phyloP scores from a whole-genome alignment of 495 filamentous ascomycete genomes.

The Talaromyces adpressus region DNA sequence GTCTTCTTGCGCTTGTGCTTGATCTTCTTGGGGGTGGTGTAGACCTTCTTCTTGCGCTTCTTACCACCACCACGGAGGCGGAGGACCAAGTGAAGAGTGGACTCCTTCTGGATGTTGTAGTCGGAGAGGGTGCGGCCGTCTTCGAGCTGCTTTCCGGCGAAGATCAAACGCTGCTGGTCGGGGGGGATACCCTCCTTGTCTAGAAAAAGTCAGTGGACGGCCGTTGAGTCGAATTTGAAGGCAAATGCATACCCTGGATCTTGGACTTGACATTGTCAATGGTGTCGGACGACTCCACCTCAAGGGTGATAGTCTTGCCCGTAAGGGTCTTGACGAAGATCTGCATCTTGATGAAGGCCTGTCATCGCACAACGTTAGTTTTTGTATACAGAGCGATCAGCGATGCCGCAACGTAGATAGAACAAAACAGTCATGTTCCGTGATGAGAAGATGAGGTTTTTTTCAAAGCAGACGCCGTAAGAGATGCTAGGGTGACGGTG shows the following conservation, averaged over 20 bases:
- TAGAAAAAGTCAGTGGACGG: conserved; percentile 27
- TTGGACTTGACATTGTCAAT: conserved; percentile 99
- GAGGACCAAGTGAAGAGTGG: conserved; percentile 95
- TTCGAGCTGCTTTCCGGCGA: conserved; percentile 99
- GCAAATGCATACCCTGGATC: conserved; percentile 54
- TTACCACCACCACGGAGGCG: conserved; percentile 94
- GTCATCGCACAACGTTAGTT: conserved; percentile 9
- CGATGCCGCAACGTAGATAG: not conserved
- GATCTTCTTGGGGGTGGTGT: conserved; percentile 99
- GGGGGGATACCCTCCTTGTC: conserved; percentile 99
- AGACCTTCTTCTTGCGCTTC: conserved; percentile 99
- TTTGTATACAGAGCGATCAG: not conserved
- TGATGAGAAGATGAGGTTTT: not conserved
- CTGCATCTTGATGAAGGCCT: conserved; percentile 75
- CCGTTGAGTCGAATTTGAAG: not conserved
- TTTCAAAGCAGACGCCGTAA: not conserved
- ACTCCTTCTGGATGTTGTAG: conserved; percentile 99
- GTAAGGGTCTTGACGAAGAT: conserved; percentile 99
- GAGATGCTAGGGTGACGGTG: not conserved
- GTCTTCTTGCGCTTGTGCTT: conserved; percentile 99
- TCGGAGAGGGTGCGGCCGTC: conserved; percentile 98
- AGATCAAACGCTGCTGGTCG: conserved; percentile 99
- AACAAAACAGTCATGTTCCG: not conserved
- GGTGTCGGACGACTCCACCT: conserved; percentile 99
- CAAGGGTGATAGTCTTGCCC: conserved; percentile 99